Conservation (phyloP, 2,329 filamentous ascomycete genomes). For the Cercospora sp. region DNA sequence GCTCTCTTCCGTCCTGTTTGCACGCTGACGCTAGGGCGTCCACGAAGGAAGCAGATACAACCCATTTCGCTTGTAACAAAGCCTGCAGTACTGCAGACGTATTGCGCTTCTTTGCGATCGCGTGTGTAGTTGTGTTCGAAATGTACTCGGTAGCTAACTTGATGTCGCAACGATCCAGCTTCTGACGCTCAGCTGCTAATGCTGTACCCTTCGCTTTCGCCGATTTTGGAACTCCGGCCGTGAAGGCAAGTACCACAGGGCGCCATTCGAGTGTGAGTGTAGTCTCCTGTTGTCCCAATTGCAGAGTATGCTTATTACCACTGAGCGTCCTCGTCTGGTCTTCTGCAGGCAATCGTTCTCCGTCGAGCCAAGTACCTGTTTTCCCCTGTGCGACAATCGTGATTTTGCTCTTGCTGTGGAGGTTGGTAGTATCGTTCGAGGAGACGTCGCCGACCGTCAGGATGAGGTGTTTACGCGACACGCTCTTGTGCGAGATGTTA, state of each 20-base stretch:
- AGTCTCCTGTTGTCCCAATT: constrained; percentile 63
- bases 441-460: constrained; percentile 68
- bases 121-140: constrained; percentile 73
- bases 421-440: constrained; percentile 59
- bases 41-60: constrained; percentile 73
- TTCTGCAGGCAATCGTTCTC: constrained; percentile 60
- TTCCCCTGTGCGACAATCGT: constrained; percentile 82
- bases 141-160: constrained; percentile 78
- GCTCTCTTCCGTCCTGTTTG: constrained; percentile 32
- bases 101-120: constrained; percentile 86
- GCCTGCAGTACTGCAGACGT: constrained; percentile 84
- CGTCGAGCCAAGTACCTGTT: constrained; percentile 77
- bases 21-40: constrained; percentile 68
- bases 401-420: constrained; percentile 66
- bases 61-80: constrained; percentile 74
- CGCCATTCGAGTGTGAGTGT: constrained; percentile 60
- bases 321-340: constrained; percentile 41
- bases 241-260: constrained; percentile 78
- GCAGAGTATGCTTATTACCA: constrained; percentile 59
- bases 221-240: constrained; percentile 63
- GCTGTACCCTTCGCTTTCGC: constrained; percentile 51
- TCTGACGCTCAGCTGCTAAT: constrained; percentile 60
- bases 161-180: constrained; percentile 82
- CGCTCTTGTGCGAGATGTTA: constrained; percentile 73
- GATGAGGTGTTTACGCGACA: constrained; percentile 85